Evolutionary conservation across 345 rosid species (phyloP).

Genomic region (Nephelium lappaceum): DNA sequence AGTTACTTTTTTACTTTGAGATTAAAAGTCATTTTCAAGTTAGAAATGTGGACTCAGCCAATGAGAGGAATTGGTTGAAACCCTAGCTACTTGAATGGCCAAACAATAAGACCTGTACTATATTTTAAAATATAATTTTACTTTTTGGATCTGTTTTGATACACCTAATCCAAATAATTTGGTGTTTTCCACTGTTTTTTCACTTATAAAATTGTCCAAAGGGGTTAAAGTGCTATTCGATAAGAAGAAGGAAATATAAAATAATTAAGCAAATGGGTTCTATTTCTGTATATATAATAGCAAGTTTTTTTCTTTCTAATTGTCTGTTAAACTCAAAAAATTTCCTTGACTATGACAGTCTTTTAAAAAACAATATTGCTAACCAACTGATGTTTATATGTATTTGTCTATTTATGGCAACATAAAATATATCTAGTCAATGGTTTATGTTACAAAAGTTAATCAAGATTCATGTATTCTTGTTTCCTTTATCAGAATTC

Average conservation of each 20-base stretch:
- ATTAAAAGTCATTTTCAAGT: conserved; percentile 14
- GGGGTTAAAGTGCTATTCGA: conserved; percentile 19
- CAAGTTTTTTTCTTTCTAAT: neutral
- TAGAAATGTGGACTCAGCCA: conserved; percentile 22
- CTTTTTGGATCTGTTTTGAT: conserved; percentile 31
- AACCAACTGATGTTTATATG: conserved; percentile 22
- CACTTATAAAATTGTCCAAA: conserved; percentile 8
- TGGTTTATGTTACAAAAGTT: neutral
- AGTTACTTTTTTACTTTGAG: neutral
- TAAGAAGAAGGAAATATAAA: neutral
- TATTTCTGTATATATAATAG: neutral
- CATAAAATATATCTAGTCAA: neutral
- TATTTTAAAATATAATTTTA: conserved; percentile 16
- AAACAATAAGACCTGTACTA: neutral
- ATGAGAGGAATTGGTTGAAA: conserved; percentile 40
- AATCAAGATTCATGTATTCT: neutral
- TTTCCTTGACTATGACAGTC: conserved; percentile 18
- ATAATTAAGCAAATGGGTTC: neutral
- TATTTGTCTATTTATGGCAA: neutral
- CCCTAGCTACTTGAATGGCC: conserved; percentile 28
- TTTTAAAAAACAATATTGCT: neutral
- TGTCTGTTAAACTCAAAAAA: neutral
- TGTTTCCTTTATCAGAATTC: neutral
- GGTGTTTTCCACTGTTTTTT: conserved; percentile 18
- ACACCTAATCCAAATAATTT: conserved; percentile 49